These are phyloP conservation scores for Pseudopithomyces chartarum DNA, from an alignment of 2,329 filamentous ascomycete species.

Conservation along the genomic window DNA sequence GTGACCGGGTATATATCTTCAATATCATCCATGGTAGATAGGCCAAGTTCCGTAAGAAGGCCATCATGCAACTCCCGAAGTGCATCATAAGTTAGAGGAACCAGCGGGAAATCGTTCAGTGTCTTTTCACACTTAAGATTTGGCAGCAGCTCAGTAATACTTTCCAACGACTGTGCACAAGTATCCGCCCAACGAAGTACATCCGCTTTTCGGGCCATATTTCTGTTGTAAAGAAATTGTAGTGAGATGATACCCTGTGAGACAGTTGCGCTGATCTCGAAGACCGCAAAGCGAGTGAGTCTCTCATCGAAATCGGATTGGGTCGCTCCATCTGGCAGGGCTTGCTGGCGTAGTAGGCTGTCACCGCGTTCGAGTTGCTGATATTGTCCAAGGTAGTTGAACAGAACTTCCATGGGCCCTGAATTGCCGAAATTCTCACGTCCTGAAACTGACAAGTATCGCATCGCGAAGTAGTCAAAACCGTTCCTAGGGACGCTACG, in stretches of 20 bases:
- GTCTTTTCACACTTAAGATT: background rate
- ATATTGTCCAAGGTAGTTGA: slow-evolving; percentile 56
- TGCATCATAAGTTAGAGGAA: slow-evolving; percentile 16
- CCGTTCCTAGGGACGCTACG: background rate
- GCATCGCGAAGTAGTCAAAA: background rate
- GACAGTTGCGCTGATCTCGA: slow-evolving; percentile 16
- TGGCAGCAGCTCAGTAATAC: background rate
- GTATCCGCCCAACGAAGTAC: slow-evolving; percentile 19
- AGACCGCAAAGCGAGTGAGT: slow-evolving; percentile 12
- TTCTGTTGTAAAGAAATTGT: slow-evolving; percentile 17
- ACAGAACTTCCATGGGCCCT: slow-evolving; percentile 56
- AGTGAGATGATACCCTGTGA: slow-evolving; percentile 5
- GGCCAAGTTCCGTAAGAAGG: slow-evolving; percentile 15
- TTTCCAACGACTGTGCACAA: background rate
- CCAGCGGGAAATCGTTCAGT: slow-evolving; percentile 1
- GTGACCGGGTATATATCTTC: slow-evolving; percentile 17
- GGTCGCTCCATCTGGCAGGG: background rate
- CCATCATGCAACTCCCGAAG: slow-evolving; percentile 9
- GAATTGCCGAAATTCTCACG: background rate
- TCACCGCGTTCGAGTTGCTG: slow-evolving; percentile 58
- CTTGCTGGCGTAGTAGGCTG: slow-evolving; percentile 6
- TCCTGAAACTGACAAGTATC: background rate
- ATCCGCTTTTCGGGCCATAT: slow-evolving; percentile 14
- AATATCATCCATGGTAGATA: slow-evolving; percentile 6
- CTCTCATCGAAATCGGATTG: background rate